A percentile compares a stretch with the other conserved stretches of the same genome.
phyloP scores from a whole-genome alignment of 2,329 filamentous ascomycete genomes.

The Calonectria pteridis region DNA sequence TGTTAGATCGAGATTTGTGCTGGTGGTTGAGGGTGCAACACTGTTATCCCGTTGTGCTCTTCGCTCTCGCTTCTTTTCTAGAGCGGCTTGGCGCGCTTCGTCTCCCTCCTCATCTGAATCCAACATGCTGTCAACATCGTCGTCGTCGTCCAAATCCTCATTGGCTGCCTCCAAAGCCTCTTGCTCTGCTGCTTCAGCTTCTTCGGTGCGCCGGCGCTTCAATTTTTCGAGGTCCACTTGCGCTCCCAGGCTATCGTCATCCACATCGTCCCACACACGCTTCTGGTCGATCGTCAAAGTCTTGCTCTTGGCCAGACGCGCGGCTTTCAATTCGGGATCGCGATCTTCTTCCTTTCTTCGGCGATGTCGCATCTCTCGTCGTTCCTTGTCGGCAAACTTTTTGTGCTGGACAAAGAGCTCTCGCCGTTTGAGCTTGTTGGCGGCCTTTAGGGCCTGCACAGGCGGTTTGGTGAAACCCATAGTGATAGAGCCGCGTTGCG shows the following conservation, averaged over 20 bases:
- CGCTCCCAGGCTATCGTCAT: constrained; percentile 68
- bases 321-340: constrained; percentile 80
- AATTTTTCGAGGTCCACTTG: constrained; percentile 71
- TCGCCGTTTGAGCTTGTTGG: constrained; percentile 85
- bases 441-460: constrained; percentile 60
- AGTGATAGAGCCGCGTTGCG: constrained; percentile 12
- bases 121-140: constrained; percentile 84
- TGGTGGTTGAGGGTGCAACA: constrained; percentile 69
- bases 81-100: constrained; percentile 57
- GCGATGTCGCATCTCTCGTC: constrained; percentile 81
- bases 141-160: constrained; percentile 63
- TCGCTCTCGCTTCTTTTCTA: constrained; percentile 59
- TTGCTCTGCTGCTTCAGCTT: constrained; percentile 64
- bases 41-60: constrained; percentile 63
- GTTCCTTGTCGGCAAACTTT: constrained; percentile 78
- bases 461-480: constrained; percentile 54
- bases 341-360: constrained; percentile 88
- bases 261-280: constrained; percentile 87
- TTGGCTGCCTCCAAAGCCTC: constrained; percentile 59
- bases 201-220: constrained; percentile 68
- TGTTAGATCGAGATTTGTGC: constrained; percentile 73
- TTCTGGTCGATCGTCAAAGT: constrained; percentile 88
- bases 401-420: constrained; percentile 85
- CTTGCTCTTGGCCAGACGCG: constrained; percentile 82
- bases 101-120: constrained; percentile 71